phyloP scores from a whole-genome alignment of 306 rosid species.

The Parietaria judaica region DNA sequence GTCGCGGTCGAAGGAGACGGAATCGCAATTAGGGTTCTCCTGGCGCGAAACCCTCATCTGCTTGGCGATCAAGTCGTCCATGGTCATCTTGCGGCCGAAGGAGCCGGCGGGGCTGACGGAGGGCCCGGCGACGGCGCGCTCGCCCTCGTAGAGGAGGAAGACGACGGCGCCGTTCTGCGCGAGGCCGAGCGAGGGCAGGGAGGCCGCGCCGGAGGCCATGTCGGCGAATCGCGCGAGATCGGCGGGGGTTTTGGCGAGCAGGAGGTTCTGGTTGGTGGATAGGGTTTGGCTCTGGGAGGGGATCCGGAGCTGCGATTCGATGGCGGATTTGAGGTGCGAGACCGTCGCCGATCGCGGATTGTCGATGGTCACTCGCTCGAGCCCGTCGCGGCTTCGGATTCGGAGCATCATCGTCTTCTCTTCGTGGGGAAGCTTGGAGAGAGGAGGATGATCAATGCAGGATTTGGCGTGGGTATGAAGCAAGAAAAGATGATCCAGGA shows the following conservation, averaged over 20 bases:
- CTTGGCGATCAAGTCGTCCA: conserved; percentile 94
- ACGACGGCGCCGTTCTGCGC: conserved; percentile 61
- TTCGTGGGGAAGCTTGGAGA: neutral
- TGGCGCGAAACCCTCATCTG: conserved; percentile 88
- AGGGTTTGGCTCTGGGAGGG: conserved; percentile 73
- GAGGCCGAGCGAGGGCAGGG: conserved; percentile 53
- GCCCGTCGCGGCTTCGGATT: conserved; percentile 92
- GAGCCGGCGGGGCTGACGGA: conserved; percentile 68
- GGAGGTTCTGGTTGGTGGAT: conserved; percentile 72
- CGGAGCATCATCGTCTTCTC: conserved; percentile 60
- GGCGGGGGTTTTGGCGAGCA: conserved; percentile 44
- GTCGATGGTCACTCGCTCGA: conserved; percentile 65
- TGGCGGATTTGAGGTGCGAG: conserved; percentile 42
- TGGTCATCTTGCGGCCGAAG: conserved; percentile 95
- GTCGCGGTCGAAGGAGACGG: conserved; percentile 87
- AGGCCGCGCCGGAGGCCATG: conserved; percentile 46
- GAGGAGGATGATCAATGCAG: no score
- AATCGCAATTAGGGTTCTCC: conserved; percentile 77
- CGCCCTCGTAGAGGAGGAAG: conserved; percentile 67
- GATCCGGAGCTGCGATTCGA: conserved; percentile 57
- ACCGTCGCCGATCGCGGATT: conserved; percentile 46
- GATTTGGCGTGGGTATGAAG: no score
- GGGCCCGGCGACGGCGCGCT: conserved; percentile 70
- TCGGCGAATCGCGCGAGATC: conserved; percentile 70
- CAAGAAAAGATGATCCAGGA: no score